These are phyloP conservation scores for Trichoderma pleuroti DNA, from an alignment of 2,329 filamentous ascomycete species.

Conservation along the genomic window DNA sequence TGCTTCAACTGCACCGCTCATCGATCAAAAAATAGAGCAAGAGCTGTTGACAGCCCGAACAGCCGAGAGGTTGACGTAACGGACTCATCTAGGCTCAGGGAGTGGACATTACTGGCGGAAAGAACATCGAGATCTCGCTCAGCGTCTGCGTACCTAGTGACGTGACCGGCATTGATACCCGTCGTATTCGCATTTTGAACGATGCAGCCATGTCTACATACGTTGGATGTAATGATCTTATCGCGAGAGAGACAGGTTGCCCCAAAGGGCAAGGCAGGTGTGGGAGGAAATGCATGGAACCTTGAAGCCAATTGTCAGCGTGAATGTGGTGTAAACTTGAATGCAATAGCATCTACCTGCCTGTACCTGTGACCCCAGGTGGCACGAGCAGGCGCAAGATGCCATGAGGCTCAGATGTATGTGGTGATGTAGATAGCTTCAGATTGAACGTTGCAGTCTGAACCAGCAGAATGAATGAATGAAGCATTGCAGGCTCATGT, in stretches of 20 bases:
- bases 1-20: background rate
- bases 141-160: background rate
- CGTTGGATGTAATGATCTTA: background rate
- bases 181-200: background rate
- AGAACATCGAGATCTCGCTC: background rate
- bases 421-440: background rate
- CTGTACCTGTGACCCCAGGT: background rate
- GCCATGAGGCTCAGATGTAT: background rate
- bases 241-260: background rate
- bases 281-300: background rate
- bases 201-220: background rate
- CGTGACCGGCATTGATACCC: background rate
- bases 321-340: background rate
- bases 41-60: background rate
- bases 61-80: background rate
- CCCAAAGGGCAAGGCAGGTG: background rate
- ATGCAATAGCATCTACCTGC: background rate
- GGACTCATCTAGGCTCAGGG: background rate
- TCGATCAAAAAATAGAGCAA: background rate
- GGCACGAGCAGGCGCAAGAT: background rate
- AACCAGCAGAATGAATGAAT: background rate
- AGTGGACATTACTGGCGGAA: background rate
- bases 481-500: background rate
- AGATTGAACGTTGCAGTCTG: background rate
- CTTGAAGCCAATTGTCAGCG: background rate